Base-by-base conservation (phyloP, 331 rosid species). In the Erythrophleum ivorense region DNA sequence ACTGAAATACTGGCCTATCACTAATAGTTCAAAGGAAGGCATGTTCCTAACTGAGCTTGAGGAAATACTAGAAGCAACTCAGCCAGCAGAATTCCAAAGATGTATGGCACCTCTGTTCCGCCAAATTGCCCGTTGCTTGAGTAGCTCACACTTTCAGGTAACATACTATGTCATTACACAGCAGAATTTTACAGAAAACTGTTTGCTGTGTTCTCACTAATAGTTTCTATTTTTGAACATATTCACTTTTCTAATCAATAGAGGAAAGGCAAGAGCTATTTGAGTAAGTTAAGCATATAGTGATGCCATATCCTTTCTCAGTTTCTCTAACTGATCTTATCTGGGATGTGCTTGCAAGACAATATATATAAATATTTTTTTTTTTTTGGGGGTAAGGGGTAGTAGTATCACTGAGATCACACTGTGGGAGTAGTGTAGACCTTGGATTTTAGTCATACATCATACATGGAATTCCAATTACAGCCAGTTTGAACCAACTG, bases 81-180 rank as follows among this genome's bases (percentile, higher is more conserved):
- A 87, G 83, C 88, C 87, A 16, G 81, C 86, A 63, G 94, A 91
- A 59, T 91, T 91, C 80, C 92, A 91, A 81, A 82, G 85, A 43
- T 88, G 90, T 63, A 87, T 88, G 92, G 88, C 85, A 8, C 92
- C 91, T 53, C 83, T 91, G 40, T 88, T 88, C 80, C 72, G 81
- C 75, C 91, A 84, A 76, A 82, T 91, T 36, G 82, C 88, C 55
- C 82, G 78, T 74, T 91, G 91, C 87, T 68, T 91, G 81, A 81
- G 84, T 85, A 91, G 90, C 77, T 87, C 84, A 68, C 92, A 91
- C 73, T 87, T 91, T 84, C 95, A 91, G 95, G 95, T 91, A 57
- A 59, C 45, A 60, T 62, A 6, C 45, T 21, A 13, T 59, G 48
- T 36, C 13, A 59, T 45, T 57, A 5, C 16, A 24, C 40, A 24